phyloP scores from a whole-genome alignment of 225 moss, liverwort and hornwort genomes.

The Rhytidiadelphus loreus region DNA sequence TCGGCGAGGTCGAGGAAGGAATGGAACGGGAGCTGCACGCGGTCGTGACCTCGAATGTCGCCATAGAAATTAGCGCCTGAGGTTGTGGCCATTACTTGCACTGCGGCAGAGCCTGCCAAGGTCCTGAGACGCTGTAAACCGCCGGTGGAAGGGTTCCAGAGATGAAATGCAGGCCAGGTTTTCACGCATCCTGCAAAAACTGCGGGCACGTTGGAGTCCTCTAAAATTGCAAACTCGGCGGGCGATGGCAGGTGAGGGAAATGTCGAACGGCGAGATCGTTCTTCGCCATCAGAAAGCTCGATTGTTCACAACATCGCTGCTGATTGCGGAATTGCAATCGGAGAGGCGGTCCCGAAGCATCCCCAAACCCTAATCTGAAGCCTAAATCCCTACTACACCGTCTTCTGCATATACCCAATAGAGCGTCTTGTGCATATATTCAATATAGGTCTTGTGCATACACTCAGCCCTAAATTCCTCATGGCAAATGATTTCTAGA shows the following conservation, averaged over 20 bases:
- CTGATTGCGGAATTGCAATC: neutral
- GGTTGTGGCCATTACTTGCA: conserved; percentile 73
- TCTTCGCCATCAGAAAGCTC: conserved; percentile 1
- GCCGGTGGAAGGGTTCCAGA: conserved; percentile 55
- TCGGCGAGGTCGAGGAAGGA: conserved; percentile 51
- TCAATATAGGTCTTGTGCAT: neutral
- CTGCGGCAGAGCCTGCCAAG: conserved; percentile 51
- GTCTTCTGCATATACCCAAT: neutral
- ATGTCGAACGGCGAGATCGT: neutral
- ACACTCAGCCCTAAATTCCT: neutral
- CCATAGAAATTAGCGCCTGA: conserved; percentile 73
- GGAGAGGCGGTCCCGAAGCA: too few relatives aligned
- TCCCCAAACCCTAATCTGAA: neutral
- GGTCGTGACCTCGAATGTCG: conserved; percentile 69
- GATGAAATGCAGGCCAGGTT: conserved; percentile 46
- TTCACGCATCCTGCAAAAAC: conserved; percentile 35
- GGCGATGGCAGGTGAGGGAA: neutral
- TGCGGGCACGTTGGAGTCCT: conserved; percentile 34
- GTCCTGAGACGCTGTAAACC: conserved; percentile 53
- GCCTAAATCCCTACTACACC: too few relatives aligned
- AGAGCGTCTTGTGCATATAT: neutral
- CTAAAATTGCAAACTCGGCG: conserved; percentile 22
- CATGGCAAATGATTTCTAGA: neutral
- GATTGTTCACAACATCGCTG: neutral
- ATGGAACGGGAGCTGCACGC: conserved; percentile 51